Evolutionary conservation across 345 rosid species (phyloP).

Genomic region (Eucalyptus caleyi): DNA sequence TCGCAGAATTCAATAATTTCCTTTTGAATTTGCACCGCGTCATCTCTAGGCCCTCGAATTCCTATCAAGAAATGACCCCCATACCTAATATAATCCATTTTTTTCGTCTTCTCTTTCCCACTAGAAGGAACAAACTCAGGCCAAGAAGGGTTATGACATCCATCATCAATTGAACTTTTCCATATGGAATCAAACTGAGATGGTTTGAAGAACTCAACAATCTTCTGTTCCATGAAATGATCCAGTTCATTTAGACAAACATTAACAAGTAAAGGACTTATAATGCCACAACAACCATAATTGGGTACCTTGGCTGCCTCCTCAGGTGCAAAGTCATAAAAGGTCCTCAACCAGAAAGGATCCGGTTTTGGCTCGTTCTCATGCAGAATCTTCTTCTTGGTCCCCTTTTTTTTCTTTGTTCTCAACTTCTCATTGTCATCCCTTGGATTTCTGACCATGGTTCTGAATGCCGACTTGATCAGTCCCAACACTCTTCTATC

Average conservation of each 20-base stretch:
- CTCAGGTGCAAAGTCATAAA: slow-evolving; percentile 75
- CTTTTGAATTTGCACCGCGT: slow-evolving; percentile 49
- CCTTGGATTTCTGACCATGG: slow-evolving; percentile 5
- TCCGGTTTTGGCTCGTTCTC: slow-evolving; percentile 92
- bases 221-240: slow-evolving; percentile 61
- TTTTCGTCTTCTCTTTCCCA: slow-evolving; percentile 85
- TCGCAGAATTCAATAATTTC: slow-evolving; percentile 73
- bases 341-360: slow-evolving; percentile 90
- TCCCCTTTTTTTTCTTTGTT: slow-evolving; percentile 26
- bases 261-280: slow-evolving; percentile 91
- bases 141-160: slow-evolving; percentile 96
- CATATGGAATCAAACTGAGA: slow-evolving; percentile 77
- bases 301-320: slow-evolving; percentile 83
- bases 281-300: slow-evolving; percentile 78
- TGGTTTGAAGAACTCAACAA: slow-evolving; percentile 61
- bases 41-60: slow-evolving; percentile 88
- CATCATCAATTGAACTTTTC: slow-evolving; percentile 75
- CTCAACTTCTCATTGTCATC: slow-evolving; percentile 19
- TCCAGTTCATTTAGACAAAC: slow-evolving; percentile 81
- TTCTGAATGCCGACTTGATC: slow-evolving; percentile 40
- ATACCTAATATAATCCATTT: slow-evolving; percentile 83
- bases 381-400: slow-evolving; percentile 63
- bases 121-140: slow-evolving; percentile 96
- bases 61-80: slow-evolving; percentile 92
- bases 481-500: slow-evolving; percentile 63